A percentile compares a stretch with the other conserved stretches of the same genome.
These are phyloP conservation scores for Microcera coccophila DNA, from an alignment of 2,329 filamentous ascomycete genomes.

Conservation along the genomic window DNA sequence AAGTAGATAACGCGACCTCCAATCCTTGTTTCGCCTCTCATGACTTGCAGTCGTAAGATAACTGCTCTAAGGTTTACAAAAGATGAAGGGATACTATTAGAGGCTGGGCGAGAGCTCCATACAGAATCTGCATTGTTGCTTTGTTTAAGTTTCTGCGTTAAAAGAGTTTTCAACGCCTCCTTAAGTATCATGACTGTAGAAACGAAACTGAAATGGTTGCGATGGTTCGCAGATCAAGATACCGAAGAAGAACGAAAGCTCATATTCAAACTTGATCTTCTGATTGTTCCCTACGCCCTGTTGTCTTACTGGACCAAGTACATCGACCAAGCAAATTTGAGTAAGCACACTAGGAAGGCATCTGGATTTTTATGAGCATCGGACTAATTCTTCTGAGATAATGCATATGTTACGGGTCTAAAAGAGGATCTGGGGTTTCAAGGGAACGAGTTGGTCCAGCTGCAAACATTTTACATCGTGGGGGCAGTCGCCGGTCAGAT, in stretches of 20 bases:
- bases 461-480: conserved; percentile 46
- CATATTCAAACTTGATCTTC: conserved; percentile 49
- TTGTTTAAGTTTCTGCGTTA: too few species aligned
- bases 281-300: conserved; percentile 36
- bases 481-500: conserved; percentile 49
- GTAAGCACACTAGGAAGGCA: conserved; percentile 6
- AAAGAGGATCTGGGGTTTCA: conserved; percentile 48
- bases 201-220: background rate
- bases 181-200: background rate
- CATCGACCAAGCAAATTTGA: conserved; percentile 25
- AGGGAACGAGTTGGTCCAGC: conserved; percentile 50
- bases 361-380: too few species aligned
- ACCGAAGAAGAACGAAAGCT: conserved; percentile 13
- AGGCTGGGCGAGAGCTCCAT: too few species aligned
- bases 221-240: conserved; percentile 13
- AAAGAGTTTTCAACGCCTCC: too few species aligned
- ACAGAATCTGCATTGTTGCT: too few species aligned
- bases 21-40: too few species aligned
- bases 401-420: conserved; percentile 52
- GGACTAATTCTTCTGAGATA: too few species aligned
- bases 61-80: too few species aligned
- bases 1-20: too few species aligned
- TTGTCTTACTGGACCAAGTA: conserved; percentile 27
- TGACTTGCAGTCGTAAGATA: too few species aligned
- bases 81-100: too few species aligned